A percentile compares a stretch with the other conserved stretches of the same genome.
phyloP scores from a whole-genome alignment of 495 filamentous ascomycete species.

The Chaetomidium leptoderma region DNA sequence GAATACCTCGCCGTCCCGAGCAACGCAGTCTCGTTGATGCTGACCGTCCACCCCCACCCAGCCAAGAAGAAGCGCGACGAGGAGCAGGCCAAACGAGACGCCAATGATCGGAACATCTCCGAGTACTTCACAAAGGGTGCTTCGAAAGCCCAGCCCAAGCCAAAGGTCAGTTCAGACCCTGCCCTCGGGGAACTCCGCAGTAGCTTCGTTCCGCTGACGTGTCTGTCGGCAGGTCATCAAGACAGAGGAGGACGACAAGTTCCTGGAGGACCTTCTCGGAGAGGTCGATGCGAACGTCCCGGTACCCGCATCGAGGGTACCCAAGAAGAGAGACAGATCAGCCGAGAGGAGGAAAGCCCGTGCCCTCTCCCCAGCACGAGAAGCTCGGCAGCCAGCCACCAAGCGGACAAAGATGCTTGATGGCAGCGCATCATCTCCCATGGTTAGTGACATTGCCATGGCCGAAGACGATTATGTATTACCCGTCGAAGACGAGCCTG shows the following conservation, averaged over 20 bases:
- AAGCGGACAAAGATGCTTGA: constrained; percentile 52
- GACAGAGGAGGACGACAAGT: constrained; percentile 82
- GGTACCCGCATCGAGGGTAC: constrained; percentile 46
- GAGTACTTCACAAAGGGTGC: constrained; percentile 86
- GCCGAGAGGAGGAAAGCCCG: constrained; percentile 73
- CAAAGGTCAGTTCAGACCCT: constrained; percentile 57
- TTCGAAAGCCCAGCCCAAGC: constrained; percentile 61
- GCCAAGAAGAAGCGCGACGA: constrained; percentile 88
- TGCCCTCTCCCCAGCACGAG: constrained; percentile 67
- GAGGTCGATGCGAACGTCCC: constrained; percentile 82
- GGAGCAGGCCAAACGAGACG: constrained; percentile 77
- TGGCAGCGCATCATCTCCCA: constrained; percentile 36
- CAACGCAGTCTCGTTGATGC: constrained; percentile 10
- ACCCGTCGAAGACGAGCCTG: constrained; percentile 53
- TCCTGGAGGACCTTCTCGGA: constrained; percentile 76
- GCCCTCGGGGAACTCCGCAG: no score
- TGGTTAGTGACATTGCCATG: constrained; percentile 40
- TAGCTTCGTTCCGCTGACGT: no score
- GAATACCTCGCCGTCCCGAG: not conserved
- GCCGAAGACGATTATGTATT: constrained; percentile 53
- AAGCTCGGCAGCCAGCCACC: constrained; percentile 37
- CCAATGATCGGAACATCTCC: constrained; percentile 83
- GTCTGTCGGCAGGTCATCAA: constrained; percentile 42
- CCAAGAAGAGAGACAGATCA: constrained; percentile 63
- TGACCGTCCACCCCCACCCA: constrained; percentile 29